A percentile compares a stretch with the other conserved stretches of the same genome.
These are phyloP conservation scores for Wickerhamiella nectarea DNA, from an alignment of 805 yeast genomes.

Conservation along the genomic window DNA sequence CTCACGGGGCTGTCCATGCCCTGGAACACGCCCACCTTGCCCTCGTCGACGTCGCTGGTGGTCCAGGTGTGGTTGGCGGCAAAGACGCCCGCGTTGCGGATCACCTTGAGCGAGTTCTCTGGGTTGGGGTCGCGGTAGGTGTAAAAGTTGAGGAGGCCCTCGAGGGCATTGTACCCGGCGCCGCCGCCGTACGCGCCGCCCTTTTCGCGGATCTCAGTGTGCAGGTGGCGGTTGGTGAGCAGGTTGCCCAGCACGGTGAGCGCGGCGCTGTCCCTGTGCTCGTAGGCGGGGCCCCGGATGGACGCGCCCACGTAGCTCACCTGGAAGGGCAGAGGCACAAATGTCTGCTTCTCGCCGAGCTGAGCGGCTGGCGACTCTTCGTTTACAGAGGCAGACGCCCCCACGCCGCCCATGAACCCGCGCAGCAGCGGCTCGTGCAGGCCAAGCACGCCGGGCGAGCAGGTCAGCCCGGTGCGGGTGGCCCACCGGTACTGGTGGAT, in stretches of 20 bases:
- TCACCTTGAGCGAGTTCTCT: conserved; percentile 47
- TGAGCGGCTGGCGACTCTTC: conserved; percentile 26
- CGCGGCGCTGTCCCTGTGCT: conserved; percentile 65
- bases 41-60: conserved; percentile 63
- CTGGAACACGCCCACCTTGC: conserved; percentile 84
- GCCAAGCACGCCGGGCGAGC: conserved; percentile 16
- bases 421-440: conserved; percentile 11
- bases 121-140: conserved; percentile 94
- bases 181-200: conserved; percentile 99
- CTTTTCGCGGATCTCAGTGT: conserved; percentile 80
- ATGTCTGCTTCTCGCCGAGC: conserved; percentile 27
- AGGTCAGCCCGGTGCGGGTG: conserved; percentile 20
- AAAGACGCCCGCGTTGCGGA: conserved; percentile 38
- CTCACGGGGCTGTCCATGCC: conserved; percentile 80
- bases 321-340: conserved; percentile 70
- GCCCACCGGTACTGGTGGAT: conserved; percentile 20
- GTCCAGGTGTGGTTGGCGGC: conserved; percentile 41
- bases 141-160: conserved; percentile 68
- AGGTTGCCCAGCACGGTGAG: conserved; percentile 71
- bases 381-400: too few relatives aligned
- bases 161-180: conserved; percentile 63
- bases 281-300: conserved; percentile 50
- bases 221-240: conserved; percentile 69
- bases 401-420: conserved; percentile 9
- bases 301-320: conserved; percentile 71